phyloP scores from a whole-genome alignment of 2,329 filamentous ascomycete species.

The Cladorrhinum sp. region DNA sequence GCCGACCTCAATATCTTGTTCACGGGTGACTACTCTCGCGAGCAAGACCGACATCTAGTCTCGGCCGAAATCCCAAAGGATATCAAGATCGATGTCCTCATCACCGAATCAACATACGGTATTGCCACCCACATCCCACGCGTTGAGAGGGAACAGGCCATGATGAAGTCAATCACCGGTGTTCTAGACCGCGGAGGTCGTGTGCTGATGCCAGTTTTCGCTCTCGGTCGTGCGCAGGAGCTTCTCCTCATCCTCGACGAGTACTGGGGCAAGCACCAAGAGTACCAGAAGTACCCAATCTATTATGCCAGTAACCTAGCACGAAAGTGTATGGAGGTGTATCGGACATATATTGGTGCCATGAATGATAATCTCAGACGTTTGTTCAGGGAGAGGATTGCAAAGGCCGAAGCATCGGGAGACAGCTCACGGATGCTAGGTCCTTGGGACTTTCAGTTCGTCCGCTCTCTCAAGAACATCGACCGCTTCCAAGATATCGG shows the following conservation, averaged over 20 bases:
- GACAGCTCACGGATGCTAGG: slow-evolving; percentile 73
- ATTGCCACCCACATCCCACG: slow-evolving; percentile 91
- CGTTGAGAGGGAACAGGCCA: slow-evolving; percentile 81
- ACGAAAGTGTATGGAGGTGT: slow-evolving; percentile 96
- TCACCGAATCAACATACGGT: slow-evolving; percentile 96
- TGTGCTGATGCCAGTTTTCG: slow-evolving; percentile 92
- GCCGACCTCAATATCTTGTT: slow-evolving; percentile 96
- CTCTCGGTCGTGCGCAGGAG: slow-evolving; percentile 89
- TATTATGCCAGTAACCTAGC: slow-evolving; percentile 97
- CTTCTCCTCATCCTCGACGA: slow-evolving; percentile 92
- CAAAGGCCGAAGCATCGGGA: slow-evolving; percentile 78
- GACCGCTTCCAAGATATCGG: slow-evolving; percentile 96
- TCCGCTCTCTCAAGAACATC: slow-evolving; percentile 85
- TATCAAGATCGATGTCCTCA: slow-evolving; percentile 91
- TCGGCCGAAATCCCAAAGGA: slow-evolving; percentile 86
- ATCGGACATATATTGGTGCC: slow-evolving; percentile 94
- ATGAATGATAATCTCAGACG: slow-evolving; percentile 99
- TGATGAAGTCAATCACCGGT: slow-evolving; percentile 93
- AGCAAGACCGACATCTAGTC: slow-evolving; percentile 92
- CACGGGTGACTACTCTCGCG: slow-evolving; percentile 94
- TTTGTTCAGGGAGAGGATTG: slow-evolving; percentile 89
- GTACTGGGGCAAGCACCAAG: slow-evolving; percentile 87
- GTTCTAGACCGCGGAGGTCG: slow-evolving; percentile 89
- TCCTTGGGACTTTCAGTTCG: slow-evolving; percentile 96
- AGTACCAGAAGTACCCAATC: slow-evolving; percentile 87